Conservation (phyloP, 345 rosid species). For the Angophora floribunda region DNA sequence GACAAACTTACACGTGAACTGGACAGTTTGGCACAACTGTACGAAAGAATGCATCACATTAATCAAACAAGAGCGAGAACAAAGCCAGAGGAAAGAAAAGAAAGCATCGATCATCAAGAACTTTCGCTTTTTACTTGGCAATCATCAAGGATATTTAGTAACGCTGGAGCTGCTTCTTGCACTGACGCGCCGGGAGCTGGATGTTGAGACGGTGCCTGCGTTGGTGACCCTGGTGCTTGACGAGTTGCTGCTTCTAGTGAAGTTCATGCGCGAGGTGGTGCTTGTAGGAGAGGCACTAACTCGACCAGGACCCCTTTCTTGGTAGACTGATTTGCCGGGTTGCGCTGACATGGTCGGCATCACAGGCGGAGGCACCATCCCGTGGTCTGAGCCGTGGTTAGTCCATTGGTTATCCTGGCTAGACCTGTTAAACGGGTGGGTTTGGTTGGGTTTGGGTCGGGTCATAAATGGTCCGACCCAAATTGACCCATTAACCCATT, state of each 20-base stretch:
- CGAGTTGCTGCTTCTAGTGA: not conserved
- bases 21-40: no score
- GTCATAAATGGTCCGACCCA: no score
- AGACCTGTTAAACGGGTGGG: no score
- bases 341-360: not conserved
- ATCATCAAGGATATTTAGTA: not conserved
- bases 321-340: no score
- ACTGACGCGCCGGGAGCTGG: not conserved
- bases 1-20: no score
- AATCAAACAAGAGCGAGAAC: no score
- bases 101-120: no score
- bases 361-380: not conserved
- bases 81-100: no score
- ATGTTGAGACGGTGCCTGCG: not conserved
- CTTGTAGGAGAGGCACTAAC: not conserved
- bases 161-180: not conserved
- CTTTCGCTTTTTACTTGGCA: not conserved
- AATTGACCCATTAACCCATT: no score
- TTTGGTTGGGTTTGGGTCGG: no score
- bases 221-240: not conserved
- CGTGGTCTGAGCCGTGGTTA: rapidly evolving
- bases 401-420: rapidly evolving
- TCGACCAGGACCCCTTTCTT: no score
- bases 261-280: not conserved
- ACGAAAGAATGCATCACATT: no score